Evolutionary conservation across 1,284 basidiomycete genomes (phyloP).

Genomic region (Ceratobasidium sp.): DNA sequence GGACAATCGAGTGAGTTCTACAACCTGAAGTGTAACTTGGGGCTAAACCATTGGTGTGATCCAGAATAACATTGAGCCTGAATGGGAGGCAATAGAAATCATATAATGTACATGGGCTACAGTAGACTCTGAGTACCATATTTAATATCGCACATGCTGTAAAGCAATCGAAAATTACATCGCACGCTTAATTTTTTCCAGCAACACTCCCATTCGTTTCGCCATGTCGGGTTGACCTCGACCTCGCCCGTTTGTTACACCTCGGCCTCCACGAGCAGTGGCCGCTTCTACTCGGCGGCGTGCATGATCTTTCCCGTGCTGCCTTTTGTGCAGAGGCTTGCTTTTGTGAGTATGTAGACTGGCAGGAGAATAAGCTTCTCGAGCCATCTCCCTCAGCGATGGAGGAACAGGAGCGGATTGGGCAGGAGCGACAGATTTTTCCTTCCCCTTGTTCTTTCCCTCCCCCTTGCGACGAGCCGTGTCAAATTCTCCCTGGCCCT

Average conservation of each 20-base stretch:
- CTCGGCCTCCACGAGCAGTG: not conserved
- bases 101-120: constrained; percentile 50
- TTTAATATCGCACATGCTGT: not conserved
- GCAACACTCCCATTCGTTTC: constrained; percentile 80
- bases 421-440: constrained; percentile 54
- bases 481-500: not conserved
- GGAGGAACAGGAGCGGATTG: constrained; percentile 17
- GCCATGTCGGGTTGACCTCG: constrained; percentile 82
- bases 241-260: constrained; percentile 44
- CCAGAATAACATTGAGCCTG: constrained; percentile 65
- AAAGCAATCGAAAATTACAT: constrained; percentile 3
- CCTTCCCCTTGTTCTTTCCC: constrained; percentile 19
- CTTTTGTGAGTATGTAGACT: constrained; percentile 71
- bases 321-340: constrained; percentile 60
- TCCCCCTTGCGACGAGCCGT: constrained; percentile 28
- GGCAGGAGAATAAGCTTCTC: constrained; percentile 70
- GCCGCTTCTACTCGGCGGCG: constrained; percentile 37
- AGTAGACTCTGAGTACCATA: constrained; percentile 5
- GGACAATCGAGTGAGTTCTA: constrained; percentile 64
- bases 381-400: constrained; percentile 65
- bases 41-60: not conserved
- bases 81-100: constrained; percentile 69
- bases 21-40: constrained; percentile 66
- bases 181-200: constrained; percentile 57
- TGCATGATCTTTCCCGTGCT: constrained; percentile 45